Evolutionary conservation across 2,329 filamentous ascomycete genomes (phyloP).

Genomic region (Penicillium sp.): DNA sequence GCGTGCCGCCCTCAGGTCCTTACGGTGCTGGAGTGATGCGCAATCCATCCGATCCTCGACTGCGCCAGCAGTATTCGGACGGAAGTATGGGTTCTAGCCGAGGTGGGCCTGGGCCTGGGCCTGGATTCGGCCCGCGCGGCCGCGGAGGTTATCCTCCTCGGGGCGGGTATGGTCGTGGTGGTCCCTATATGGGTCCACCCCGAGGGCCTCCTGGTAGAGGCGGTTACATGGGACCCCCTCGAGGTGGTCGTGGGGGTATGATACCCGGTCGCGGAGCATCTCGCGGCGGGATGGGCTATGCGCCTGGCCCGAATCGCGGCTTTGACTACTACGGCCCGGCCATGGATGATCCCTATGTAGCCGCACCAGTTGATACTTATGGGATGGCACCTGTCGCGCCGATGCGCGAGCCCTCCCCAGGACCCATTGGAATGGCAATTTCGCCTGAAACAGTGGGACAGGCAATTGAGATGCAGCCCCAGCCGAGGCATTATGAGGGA

Average conservation of each 20-base stretch:
- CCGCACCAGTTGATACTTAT: constrained; percentile 8
- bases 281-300: constrained; percentile 48
- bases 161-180: constrained; percentile 43
- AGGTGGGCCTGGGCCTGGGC: constrained; percentile 35
- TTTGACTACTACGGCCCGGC: constrained; percentile 36
- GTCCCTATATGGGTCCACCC: constrained; percentile 33
- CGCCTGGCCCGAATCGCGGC: constrained; percentile 36
- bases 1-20: constrained; percentile 34
- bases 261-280: constrained; percentile 38
- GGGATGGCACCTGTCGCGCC: constrained; percentile 19
- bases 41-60: constrained; percentile 39
- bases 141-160: constrained; percentile 52
- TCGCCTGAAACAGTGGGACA: constrained; percentile 51
- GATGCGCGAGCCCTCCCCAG: constrained; percentile 28
- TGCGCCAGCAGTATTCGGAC: constrained; percentile 47
- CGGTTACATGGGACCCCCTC: constrained; percentile 31
- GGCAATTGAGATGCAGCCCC: constrained; percentile 75
- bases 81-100: constrained; percentile 42
- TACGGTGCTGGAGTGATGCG: constrained; percentile 35
- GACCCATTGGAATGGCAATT: constrained; percentile 32
- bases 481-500: constrained; percentile 44
- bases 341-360: constrained; percentile 24
- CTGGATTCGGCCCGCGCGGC: constrained; percentile 49
- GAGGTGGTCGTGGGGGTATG: constrained; percentile 36
- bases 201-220: constrained; percentile 41